phyloP scores from a whole-genome alignment of 805 yeast genomes.

The Candida boleticola region DNA sequence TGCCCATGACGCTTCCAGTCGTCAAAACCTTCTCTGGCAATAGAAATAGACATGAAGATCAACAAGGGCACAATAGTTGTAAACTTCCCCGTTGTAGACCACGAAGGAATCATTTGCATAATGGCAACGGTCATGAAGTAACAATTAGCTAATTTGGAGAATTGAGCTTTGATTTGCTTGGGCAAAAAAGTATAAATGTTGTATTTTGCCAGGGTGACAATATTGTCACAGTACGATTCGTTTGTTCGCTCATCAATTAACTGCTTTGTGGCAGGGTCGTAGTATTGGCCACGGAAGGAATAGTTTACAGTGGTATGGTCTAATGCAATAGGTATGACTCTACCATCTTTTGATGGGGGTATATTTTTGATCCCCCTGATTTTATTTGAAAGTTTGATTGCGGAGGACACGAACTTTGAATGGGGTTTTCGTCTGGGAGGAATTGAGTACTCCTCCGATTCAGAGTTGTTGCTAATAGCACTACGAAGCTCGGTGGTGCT shows the following conservation, averaged over 20 bases:
- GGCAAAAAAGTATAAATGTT: slow-evolving; percentile 80
- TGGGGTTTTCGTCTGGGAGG: not conserved
- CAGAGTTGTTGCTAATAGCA: not conserved
- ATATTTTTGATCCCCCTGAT: slow-evolving; percentile 46
- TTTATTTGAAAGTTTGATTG: slow-evolving; percentile 26
- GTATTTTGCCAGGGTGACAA: slow-evolving; percentile 85
- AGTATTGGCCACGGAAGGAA: slow-evolving; percentile 27
- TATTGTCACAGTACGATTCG: slow-evolving; percentile 60
- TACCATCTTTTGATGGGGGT: slow-evolving; percentile 63
- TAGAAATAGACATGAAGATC: slow-evolving; percentile 84
- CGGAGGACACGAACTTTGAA: slow-evolving; percentile 15
- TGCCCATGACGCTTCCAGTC: slow-evolving; percentile 84
- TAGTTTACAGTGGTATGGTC: slow-evolving; percentile 33
- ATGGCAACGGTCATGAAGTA: slow-evolving; percentile 89
- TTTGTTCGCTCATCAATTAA: slow-evolving; percentile 70
- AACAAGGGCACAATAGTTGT: slow-evolving; percentile 90
- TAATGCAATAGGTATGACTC: slow-evolving; percentile 67
- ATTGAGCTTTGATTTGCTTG: slow-evolving; percentile 84
- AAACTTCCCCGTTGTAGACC: slow-evolving; percentile 96
- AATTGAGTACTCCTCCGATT: not conserved
- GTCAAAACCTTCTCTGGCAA: slow-evolving; percentile 90
- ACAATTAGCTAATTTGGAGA: slow-evolving; percentile 87
- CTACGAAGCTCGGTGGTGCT: not conserved
- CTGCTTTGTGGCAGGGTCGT: slow-evolving; percentile 19
- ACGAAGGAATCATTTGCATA: slow-evolving; percentile 91